A percentile compares a stretch with the other conserved stretches of the same genome.
phyloP scores from a whole-genome alignment of 2,329 filamentous ascomycete genomes.

The Colletotrichum graminicola region DNA sequence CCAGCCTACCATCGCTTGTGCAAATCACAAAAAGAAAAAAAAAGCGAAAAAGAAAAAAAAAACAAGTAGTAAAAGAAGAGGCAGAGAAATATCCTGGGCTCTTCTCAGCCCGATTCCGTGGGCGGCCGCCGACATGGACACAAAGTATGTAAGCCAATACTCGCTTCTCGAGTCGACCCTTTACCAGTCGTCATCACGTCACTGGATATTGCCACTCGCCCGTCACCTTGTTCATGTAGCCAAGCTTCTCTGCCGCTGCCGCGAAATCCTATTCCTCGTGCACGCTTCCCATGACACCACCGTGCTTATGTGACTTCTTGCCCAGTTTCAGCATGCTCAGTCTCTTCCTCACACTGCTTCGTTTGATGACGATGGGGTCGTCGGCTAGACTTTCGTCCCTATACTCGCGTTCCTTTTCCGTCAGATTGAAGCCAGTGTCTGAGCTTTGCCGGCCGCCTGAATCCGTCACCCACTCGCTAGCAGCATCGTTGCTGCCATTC shows the following conservation, averaged over 20 bases:
- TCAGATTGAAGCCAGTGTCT: conserved; percentile 43
- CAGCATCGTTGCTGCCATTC: conserved; percentile 33
- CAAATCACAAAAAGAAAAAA: conserved; percentile 20
- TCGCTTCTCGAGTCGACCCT: neutral
- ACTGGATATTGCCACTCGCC: conserved; percentile 43
- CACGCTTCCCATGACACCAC: conserved; percentile 64
- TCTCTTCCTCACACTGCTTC: conserved; percentile 79
- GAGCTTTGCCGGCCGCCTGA: conserved; percentile 47
- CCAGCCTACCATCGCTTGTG: conserved; percentile 12
- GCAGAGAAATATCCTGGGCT: conserved; percentile 21
- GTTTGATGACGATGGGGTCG: conserved; percentile 55
- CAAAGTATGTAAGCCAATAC: conserved; percentile 11
- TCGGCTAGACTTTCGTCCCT: conserved; percentile 46
- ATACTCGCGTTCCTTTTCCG: conserved; percentile 45
- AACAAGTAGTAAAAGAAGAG: neutral
- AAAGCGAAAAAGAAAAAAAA: neutral
- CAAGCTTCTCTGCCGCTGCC: conserved; percentile 37
- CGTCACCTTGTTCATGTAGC: conserved; percentile 43
- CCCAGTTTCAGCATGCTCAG: conserved; percentile 83
- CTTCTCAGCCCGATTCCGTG: neutral
- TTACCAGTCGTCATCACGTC: conserved; percentile 22
- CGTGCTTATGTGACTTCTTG: conserved; percentile 73
- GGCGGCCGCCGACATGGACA: neutral
- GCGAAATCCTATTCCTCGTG: conserved; percentile 64
- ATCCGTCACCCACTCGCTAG: conserved; percentile 51